Percentiles rank a stretch among this genome's conserved stretches.
Conservation (phyloP, 2,329 filamentous ascomycete genomes). For the Colletotrichum phormii region DNA sequence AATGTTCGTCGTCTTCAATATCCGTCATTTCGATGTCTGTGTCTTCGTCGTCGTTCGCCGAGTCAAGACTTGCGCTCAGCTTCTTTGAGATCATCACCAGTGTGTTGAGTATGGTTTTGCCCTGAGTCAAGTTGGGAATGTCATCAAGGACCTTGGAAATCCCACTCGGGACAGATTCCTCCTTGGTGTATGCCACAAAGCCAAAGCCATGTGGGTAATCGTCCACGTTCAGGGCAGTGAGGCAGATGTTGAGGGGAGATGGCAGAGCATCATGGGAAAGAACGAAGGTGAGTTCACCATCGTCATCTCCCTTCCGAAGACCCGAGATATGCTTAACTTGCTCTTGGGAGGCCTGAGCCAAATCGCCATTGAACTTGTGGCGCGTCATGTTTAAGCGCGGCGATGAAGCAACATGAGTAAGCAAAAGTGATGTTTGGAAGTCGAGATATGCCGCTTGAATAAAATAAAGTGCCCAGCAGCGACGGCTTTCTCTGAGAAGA, state of each 20-base stretch:
- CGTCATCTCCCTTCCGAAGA: slow-evolving; percentile 73
- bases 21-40: slow-evolving; percentile 40
- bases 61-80: slow-evolving; percentile 41
- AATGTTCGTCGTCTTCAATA: slow-evolving; percentile 38
- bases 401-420: background rate
- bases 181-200: slow-evolving; percentile 58
- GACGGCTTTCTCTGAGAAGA: background rate
- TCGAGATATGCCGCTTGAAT: background rate
- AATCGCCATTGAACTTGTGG: slow-evolving; percentile 72
- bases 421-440: too few species aligned
- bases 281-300: slow-evolving; percentile 77
- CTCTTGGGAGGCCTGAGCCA: slow-evolving; percentile 50
- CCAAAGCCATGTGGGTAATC: slow-evolving; percentile 51
- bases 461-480: background rate
- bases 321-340: slow-evolving; percentile 62
- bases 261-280: slow-evolving; percentile 50
- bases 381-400: slow-evolving; percentile 68
- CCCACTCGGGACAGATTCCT: slow-evolving; percentile 45
- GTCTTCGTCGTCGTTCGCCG: slow-evolving; percentile 49
- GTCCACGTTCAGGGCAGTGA: slow-evolving; percentile 42
- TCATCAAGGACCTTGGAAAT: slow-evolving; percentile 53
- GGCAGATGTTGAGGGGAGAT: slow-evolving; percentile 43
- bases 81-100: slow-evolving; percentile 39
- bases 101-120: slow-evolving; percentile 55
- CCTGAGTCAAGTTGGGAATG: slow-evolving; percentile 57